Percentiles rank a stretch among this genome's conserved stretches.
Conservation (phyloP, 202 grass and related monocot genomes). For the Tripidium arundinaceum region DNA sequence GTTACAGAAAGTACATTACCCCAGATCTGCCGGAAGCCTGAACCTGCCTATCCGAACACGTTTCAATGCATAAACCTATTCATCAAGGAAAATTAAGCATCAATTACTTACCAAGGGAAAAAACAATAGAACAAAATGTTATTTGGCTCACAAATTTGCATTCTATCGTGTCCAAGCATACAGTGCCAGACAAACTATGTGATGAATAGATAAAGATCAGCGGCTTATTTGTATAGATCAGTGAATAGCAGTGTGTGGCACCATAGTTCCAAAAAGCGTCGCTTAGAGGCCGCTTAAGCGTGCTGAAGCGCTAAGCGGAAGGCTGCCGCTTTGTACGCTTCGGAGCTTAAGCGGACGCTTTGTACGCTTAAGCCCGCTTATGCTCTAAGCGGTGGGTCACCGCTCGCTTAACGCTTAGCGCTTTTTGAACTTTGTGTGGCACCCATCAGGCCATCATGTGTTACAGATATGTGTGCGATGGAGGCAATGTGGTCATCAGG, state of each 20-base stretch:
- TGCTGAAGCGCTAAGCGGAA: too few species aligned
- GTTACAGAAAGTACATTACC: too few species aligned
- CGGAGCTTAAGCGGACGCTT: too few species aligned
- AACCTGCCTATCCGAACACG: slow-evolving; percentile 75
- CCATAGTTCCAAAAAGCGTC: too few species aligned
- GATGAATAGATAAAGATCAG: neutral
- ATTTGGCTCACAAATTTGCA: slow-evolving; percentile 12
- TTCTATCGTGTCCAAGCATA: neutral
- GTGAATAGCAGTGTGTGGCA: too few species aligned
- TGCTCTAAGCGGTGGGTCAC: too few species aligned
- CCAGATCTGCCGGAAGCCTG: slow-evolving; percentile 82
- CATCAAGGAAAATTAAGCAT: slow-evolving; percentile 37
- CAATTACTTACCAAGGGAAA: slow-evolving; percentile 14
- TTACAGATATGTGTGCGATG: neutral
- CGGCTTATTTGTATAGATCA: neutral
- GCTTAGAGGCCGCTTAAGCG: too few species aligned
- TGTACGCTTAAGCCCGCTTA: too few species aligned
- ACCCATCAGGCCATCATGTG: neutral
- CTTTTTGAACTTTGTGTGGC: too few species aligned
- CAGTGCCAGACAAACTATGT: neutral
- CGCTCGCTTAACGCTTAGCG: too few species aligned
- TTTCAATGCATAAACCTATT: slow-evolving; percentile 80
- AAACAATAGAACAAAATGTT: neutral
- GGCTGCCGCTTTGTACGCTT: too few species aligned
- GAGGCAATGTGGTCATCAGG: neutral